Evolutionary conservation across 176 grass and related monocot genomes (phyloP).

Genomic region (Panicum miliaceum): DNA sequence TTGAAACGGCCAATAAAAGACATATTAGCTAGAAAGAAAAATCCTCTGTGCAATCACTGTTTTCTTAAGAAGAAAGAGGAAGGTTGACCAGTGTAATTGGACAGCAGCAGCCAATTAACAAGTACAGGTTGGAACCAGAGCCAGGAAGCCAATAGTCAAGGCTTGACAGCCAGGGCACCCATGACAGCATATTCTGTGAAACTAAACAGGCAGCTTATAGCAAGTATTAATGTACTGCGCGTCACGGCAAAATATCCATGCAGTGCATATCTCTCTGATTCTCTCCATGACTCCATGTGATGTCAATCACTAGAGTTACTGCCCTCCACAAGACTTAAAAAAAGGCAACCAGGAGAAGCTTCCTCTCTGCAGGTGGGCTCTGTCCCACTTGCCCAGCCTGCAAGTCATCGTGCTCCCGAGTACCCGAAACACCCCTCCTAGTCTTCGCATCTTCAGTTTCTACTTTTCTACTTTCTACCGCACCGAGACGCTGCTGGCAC

Average conservation of each 20-base stretch:
- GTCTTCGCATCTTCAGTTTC: conserved; percentile 13
- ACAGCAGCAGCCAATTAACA: background rate
- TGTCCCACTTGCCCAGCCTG: background rate
- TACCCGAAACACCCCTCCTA: conserved; percentile 13
- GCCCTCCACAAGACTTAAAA: background rate
- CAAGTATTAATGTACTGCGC: background rate
- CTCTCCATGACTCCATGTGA: background rate
- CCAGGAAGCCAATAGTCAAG: conserved; percentile 25
- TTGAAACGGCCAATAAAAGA: background rate
- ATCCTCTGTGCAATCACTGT: background rate
- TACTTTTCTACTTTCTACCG: background rate
- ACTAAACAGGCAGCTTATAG: background rate
- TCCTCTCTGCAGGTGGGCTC: conserved; percentile 18
- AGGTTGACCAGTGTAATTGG: conserved; percentile 31
- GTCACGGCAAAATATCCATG: background rate
- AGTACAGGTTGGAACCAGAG: conserved; percentile 5
- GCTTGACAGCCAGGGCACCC: background rate
- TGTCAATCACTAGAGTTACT: background rate
- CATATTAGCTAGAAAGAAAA: background rate
- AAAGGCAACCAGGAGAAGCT: background rate
- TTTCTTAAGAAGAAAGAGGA: background rate
- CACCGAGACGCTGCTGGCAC: background rate
- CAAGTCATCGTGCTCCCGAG: background rate
- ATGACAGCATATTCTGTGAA: conserved; percentile 2
- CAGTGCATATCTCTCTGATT: background rate